Conservation (phyloP, 495 filamentous ascomycete genomes). For the Amorphotheca resinae region DNA sequence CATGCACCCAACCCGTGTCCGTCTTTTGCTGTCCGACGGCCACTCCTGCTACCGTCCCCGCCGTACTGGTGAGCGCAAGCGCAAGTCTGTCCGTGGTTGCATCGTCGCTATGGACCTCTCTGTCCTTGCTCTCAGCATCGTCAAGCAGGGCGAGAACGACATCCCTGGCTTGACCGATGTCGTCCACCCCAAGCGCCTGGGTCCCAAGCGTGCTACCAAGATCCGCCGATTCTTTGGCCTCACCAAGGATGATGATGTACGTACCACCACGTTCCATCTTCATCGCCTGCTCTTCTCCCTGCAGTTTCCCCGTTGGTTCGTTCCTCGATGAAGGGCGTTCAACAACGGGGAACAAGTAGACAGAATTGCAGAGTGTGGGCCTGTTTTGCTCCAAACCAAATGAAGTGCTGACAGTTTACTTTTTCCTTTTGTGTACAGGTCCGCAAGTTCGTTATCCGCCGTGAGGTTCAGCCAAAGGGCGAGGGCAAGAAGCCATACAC, state of each 20-base stretch:
- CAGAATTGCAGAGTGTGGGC: conserved; percentile 21
- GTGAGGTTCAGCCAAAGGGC: conserved; percentile 86
- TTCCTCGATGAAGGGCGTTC: not conserved
- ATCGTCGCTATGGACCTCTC: conserved; percentile 92
- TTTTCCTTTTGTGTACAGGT: conserved; percentile 36
- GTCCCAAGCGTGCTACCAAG: conserved; percentile 98
- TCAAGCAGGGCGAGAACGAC: conserved; percentile 93
- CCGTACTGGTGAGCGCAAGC: conserved; percentile 95
- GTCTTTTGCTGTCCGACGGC: conserved; percentile 82
- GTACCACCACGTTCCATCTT: conserved; percentile 31
- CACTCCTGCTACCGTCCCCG: conserved; percentile 97
- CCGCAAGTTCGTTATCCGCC: conserved; percentile 98
- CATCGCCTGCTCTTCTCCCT: conserved; percentile 37
- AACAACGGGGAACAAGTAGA: not conserved
- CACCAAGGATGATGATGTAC: conserved; percentile 99
- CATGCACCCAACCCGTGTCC: conserved; percentile 95
- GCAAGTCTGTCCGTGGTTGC: conserved; percentile 95
- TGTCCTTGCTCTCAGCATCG: conserved; percentile 82
- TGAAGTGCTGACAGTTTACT: conserved; percentile 19
- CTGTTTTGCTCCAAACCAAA: not conserved
- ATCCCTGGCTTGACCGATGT: conserved; percentile 92
- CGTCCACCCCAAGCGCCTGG: conserved; percentile 94
- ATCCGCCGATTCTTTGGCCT: conserved; percentile 97
- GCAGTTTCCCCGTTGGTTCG: conserved; percentile 5
- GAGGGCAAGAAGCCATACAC: conserved; percentile 96